phyloP scores from a whole-genome alignment of 805 yeast species.

The Saccharomycopsis sp. region DNA sequence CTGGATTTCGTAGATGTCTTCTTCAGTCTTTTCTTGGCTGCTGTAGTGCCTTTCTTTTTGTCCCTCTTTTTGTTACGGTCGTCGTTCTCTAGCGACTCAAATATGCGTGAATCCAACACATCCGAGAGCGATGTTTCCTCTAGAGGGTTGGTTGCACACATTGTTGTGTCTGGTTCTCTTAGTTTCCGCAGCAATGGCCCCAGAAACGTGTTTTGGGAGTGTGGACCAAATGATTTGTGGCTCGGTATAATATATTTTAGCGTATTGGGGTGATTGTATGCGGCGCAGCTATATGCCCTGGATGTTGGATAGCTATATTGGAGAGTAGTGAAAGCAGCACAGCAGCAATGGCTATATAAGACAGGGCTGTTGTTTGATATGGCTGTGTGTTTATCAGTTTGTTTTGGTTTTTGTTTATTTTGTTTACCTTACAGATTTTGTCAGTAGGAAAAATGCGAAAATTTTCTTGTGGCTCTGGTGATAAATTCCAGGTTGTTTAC shows the following conservation, averaged over 20 bases:
- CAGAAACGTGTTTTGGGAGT: too few species aligned
- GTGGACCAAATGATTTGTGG: too few species aligned
- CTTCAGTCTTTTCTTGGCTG: not conserved
- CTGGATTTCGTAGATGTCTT: not conserved
- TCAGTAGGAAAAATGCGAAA: not conserved
- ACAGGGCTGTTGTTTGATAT: too few species aligned
- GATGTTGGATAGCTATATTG: too few species aligned
- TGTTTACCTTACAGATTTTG: not conserved
- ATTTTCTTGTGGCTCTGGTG: not conserved
- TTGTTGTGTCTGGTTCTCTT: not conserved
- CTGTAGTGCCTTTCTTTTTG: not conserved
- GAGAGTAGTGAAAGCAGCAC: too few species aligned
- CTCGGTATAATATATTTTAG: too few species aligned
- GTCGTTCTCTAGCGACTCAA: constrained; percentile 7
- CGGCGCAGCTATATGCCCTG: too few species aligned
- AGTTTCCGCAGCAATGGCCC: not conserved
- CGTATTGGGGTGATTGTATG: too few species aligned
- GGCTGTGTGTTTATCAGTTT: not conserved
- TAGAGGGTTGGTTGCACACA: not conserved
- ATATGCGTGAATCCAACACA: constrained; percentile 12
- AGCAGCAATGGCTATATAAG: too few species aligned
- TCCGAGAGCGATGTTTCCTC: constrained; percentile 13
- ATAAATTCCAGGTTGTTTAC: not conserved
- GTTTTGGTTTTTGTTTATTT: not conserved
- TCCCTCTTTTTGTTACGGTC: not conserved